Percentiles rank a stretch among this genome's conserved stretches.
phyloP scores from a whole-genome alignment of 148 eudicot genomes.

The Nepenthes gracilis region DNA sequence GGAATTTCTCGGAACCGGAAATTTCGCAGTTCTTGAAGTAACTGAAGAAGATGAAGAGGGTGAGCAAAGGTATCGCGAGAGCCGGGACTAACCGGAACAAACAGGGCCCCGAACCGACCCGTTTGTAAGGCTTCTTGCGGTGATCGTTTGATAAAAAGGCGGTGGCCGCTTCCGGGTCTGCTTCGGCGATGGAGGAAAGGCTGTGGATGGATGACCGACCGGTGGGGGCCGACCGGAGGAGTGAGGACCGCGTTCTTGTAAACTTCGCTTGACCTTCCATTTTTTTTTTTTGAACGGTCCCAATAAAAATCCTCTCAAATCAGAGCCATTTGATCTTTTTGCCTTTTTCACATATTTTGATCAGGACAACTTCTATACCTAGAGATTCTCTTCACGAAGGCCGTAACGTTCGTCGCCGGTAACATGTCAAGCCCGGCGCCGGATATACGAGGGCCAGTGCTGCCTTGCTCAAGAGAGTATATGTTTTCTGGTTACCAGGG shows the following conservation, averaged over 20 bases:
- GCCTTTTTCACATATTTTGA: neutral
- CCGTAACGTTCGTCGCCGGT: conserved; percentile 10
- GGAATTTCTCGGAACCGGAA: conserved; percentile 51
- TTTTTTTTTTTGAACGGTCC: no score
- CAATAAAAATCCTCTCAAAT: neutral
- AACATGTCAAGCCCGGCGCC: conserved; percentile 20
- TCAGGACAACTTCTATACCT: conserved; percentile 11
- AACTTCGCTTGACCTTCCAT: conserved; percentile 63
- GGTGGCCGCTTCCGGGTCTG: conserved; percentile 1
- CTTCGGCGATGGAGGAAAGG: conserved; percentile 21
- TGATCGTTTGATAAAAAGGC: neutral
- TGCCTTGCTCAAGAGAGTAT: no score
- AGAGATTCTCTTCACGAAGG: conserved; percentile 13
- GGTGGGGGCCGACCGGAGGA: conserved; percentile 82
- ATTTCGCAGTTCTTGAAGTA: conserved; percentile 26
- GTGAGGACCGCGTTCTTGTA: conserved; percentile 64
- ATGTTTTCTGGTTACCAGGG: no score
- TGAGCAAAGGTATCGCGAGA: conserved; percentile 9
- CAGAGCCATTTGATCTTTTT: conserved; percentile 1
- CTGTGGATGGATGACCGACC: conserved; percentile 74
- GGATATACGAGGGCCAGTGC: conserved; percentile 15
- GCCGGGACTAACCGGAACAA: conserved; percentile 14
- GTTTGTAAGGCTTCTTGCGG: conserved; percentile 18
- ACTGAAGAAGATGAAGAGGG: conserved; percentile 26
- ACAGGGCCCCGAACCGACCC: conserved; percentile 6